A percentile compares a stretch with the other conserved stretches of the same genome.
Conservation (phyloP, 2,329 filamentous ascomycete genomes). For the Fusarium sp. region DNA sequence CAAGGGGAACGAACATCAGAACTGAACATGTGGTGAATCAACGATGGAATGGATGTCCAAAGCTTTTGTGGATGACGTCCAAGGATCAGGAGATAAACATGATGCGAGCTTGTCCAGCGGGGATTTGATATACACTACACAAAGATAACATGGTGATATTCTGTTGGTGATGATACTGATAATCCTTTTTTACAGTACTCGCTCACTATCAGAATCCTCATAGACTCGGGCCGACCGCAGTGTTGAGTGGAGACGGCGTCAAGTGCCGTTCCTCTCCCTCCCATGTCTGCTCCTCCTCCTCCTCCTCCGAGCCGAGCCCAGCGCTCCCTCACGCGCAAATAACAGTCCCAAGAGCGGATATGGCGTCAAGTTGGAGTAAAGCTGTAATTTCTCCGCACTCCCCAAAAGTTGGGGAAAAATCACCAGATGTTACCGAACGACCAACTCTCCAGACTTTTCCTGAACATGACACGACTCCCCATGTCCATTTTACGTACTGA, state of each 20-base stretch:
- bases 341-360: conserved; percentile 16
- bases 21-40: conserved; percentile 19
- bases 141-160: background rate
- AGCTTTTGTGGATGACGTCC: conserved; percentile 21
- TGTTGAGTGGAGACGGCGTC: conserved; percentile 19
- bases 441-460: conserved; percentile 7
- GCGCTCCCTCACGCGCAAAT: background rate
- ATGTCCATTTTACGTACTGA: conserved; percentile 20
- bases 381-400: conserved; percentile 19
- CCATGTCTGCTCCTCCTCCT: conserved; percentile 3
- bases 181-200: background rate
- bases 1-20: background rate
- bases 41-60: background rate
- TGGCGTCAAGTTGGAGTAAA: conserved; percentile 34
- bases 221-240: conserved; percentile 29
- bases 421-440: conserved; percentile 2
- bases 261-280: conserved; percentile 24
- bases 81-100: conserved; percentile 11
- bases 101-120: background rate
- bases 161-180: conserved; percentile 5
- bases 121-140: background rate
- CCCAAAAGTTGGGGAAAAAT: conserved; percentile 18
- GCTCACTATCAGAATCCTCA: conserved; percentile 7
- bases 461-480: conserved; percentile 7
- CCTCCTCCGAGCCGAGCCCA: conserved; percentile 14